Base-by-base conservation (phyloP, 2,329 filamentous ascomycete genomes). In the Fusarium tanahbumbuense region DNA sequence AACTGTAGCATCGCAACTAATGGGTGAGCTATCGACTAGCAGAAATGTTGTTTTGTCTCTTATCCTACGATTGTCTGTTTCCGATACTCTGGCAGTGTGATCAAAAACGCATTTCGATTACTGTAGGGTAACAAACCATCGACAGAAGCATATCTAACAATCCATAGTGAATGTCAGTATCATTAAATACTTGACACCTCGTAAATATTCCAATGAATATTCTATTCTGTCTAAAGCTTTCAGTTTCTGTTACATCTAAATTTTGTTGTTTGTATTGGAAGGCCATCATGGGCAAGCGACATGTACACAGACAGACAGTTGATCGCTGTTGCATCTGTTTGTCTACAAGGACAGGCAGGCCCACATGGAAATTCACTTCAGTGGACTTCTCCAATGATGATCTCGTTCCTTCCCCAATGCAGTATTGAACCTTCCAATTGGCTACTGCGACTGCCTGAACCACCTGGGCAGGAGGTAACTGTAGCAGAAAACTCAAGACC, bases 351-450 rank as follows among this genome's bases (percentile, higher is more conserved):
- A 18, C 18, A 9, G 49, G 25, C 18, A 9, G 49, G 25, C 45
- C 54, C 34, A 49, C 45, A 57, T 12, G 34, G 34, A n/a, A 40
- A 57, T 41, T 56, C 32, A 18, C 22, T 22, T 20, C 30, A 48
- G 41, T 20, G 44, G 46, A 28, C 5, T 49, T 56, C 45, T 67
- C 73, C 73, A 75, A 76, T 75, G 52, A 58, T 56, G 68, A 73
- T 61, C 64, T 67, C 47, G 56, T 57, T 62, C 23, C 49, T 27
- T 53, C 34, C 49, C 54, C 54, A 50, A 52, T 67, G 72, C 61
- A 72, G 71, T 70, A 60, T 60, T 58, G 60, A 71, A 71, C 71
- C 60, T 57, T 67, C 60, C 70, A 68, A 75, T 75, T 76, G 73
- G 73, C 64, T 66, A 60, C 37, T 58, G 27, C 32, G 22, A 46